phyloP scores from a whole-genome alignment of 176 grass and related monocot genomes.

The Juncus inflexus region DNA sequence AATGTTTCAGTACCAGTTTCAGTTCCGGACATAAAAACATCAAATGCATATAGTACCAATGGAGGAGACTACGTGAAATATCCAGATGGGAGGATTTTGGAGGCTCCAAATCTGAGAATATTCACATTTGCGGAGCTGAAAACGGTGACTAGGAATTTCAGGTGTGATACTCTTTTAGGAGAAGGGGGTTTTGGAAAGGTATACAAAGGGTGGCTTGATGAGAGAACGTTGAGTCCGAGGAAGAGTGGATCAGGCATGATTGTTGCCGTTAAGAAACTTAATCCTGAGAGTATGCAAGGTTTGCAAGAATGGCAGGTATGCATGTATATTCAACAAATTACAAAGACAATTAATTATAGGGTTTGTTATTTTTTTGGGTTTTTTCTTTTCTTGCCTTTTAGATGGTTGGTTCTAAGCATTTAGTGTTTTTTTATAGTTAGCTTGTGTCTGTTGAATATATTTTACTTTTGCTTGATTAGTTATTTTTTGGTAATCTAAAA shows the following conservation, averaged over 20 bases:
- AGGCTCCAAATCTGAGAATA: constrained; percentile 47
- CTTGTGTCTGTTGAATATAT: too few species aligned
- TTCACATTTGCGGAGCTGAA: constrained; percentile 59
- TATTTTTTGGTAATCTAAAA: too few species aligned
- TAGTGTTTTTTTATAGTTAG: not conserved
- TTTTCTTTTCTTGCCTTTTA: not conserved
- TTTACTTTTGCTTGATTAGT: too few species aligned
- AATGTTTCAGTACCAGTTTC: too few species aligned
- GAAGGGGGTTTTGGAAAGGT: constrained; percentile 81
- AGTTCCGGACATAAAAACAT: constrained; percentile 9
- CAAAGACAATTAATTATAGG: not conserved
- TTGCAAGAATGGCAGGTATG: constrained; percentile 71
- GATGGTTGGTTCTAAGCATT: not conserved
- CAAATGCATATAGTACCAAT: constrained; percentile 3
- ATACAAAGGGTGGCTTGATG: constrained; percentile 83
- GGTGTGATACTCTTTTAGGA: constrained; percentile 47
- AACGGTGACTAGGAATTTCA: constrained; percentile 57
- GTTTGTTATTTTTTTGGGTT: not conserved
- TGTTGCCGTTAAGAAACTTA: constrained; percentile 78
- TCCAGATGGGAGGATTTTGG: constrained; percentile 59
- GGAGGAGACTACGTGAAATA: not conserved
- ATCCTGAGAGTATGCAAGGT: constrained; percentile 68
- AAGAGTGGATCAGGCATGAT: constrained; percentile 51
- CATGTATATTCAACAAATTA: not conserved
- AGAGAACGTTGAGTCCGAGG: constrained; percentile 47